These are phyloP conservation scores for Mimosa bimucronata DNA, from an alignment of 306 rosid genomes.

Conservation along the genomic window DNA sequence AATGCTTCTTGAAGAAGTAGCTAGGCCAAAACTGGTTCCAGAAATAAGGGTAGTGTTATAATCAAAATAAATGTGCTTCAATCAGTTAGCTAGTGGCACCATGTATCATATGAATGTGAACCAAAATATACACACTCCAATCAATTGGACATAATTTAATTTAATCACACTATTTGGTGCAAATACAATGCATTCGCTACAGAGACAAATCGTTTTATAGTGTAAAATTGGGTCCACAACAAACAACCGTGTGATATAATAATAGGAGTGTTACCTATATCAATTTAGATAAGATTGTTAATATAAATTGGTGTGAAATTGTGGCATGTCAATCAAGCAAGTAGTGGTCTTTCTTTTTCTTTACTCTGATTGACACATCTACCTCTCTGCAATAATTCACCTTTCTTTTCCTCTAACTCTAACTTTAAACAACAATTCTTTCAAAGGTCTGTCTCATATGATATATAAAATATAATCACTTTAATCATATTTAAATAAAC, in stretches of 20 bases:
- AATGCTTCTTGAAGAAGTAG: neutral
- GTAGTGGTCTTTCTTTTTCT: slow-evolving; percentile 27
- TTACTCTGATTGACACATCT: slow-evolving; percentile 29
- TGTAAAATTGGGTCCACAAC: neutral
- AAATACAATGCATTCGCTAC: neutral
- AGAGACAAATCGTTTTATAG: neutral
- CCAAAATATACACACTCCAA: neutral
- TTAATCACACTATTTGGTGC: slow-evolving; percentile 41
- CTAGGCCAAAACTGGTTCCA: neutral
- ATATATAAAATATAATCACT: neutral
- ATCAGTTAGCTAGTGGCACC: neutral
- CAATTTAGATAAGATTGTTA: neutral
- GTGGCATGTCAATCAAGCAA: slow-evolving; percentile 23
- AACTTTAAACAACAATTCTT: neutral
- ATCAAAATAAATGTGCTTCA: neutral
- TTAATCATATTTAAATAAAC: neutral
- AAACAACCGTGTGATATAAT: neutral
- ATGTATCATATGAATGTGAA: neutral
- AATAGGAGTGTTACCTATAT: neutral
- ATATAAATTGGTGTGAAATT: neutral
- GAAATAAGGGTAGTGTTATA: neutral
- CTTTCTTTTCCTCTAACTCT: neutral
- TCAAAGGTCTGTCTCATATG: neutral
- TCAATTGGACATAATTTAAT: neutral
- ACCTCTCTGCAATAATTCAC: slow-evolving; percentile 38